These are phyloP conservation scores for Candida sonorensis DNA, from an alignment of 805 yeast genomes.

Conservation along the genomic window DNA sequence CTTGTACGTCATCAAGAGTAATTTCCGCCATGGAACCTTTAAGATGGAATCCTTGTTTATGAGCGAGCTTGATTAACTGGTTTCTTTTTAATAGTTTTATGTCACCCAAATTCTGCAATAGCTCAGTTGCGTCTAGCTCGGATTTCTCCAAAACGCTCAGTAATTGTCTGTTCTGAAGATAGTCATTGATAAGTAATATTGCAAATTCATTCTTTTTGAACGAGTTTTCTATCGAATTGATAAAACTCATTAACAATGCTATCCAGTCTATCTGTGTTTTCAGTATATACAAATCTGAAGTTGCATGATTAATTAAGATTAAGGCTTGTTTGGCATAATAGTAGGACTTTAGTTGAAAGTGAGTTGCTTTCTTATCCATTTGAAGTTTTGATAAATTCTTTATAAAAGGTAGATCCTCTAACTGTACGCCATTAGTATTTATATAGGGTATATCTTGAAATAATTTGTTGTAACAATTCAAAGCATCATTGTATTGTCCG, in stretches of 20 bases:
- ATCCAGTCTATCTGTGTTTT: constrained; percentile 25
- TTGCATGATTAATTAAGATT: constrained; percentile 19
- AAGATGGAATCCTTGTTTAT: constrained; percentile 21
- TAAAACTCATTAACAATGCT: constrained; percentile 16
- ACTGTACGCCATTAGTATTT: too few relatives aligned
- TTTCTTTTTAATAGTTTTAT: constrained; percentile 42
- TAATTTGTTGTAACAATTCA: constrained; percentile 43
- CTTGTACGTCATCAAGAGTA: constrained; percentile 3
- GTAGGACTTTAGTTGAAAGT: constrained; percentile 15
- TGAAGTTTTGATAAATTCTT: too few relatives aligned
- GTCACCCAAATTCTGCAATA: constrained; percentile 40
- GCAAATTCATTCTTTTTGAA: constrained; percentile 34
- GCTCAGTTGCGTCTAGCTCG: constrained; percentile 18
- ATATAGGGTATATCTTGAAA: constrained; percentile 18
- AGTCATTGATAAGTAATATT: constrained; percentile 35
- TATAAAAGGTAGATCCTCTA: too few relatives aligned
- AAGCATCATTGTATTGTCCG: constrained; percentile 54
- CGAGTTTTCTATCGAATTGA: constrained; percentile 18
- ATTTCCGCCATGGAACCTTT: constrained; percentile 24
- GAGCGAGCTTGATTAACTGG: constrained; percentile 31
- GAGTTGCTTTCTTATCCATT: too few relatives aligned
- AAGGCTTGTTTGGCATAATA: constrained; percentile 15
- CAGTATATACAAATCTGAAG: constrained; percentile 23
- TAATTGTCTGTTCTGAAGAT: constrained; percentile 19
- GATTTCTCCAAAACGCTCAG: constrained; percentile 15